A percentile compares a stretch with the other conserved stretches of the same genome.
phyloP scores from a whole-genome alignment of 768 basidiomycete genomes.

The Ramaria sp. region DNA sequence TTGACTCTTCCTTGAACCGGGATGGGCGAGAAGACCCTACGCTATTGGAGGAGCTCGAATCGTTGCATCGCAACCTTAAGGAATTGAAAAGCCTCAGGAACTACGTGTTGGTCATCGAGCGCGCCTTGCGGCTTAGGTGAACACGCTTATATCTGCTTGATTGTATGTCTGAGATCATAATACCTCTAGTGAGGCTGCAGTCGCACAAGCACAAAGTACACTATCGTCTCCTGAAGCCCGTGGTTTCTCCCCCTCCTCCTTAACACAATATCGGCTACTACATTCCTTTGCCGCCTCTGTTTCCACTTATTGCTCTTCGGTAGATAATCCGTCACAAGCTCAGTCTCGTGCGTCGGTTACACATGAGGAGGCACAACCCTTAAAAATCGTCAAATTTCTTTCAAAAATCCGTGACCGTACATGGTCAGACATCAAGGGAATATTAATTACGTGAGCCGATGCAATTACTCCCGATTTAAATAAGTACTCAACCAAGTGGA shows the following conservation, averaged over 20 bases:
- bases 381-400: conserved; percentile 56
- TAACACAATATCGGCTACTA: conserved; percentile 50
- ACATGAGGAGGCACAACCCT: conserved; percentile 33
- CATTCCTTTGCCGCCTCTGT: conserved; percentile 50
- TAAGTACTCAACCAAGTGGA: conserved; percentile 2
- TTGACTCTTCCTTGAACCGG: conserved; percentile 42
- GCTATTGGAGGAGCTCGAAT: conserved; percentile 75
- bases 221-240: conserved; percentile 15
- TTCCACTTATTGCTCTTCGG: conserved; percentile 29
- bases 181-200: conserved; percentile 42
- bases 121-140: conserved; percentile 57
- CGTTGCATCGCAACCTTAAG: conserved; percentile 62
- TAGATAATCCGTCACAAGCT: conserved; percentile 29
- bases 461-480: neutral
- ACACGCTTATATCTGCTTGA: neutral
- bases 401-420: conserved; percentile 54
- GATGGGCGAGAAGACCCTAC: conserved; percentile 43
- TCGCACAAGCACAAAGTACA: conserved; percentile 37
- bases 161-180: neutral
- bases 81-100: conserved; percentile 66
- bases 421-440: conserved; percentile 65
- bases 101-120: conserved; percentile 69
- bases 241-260: conserved; percentile 33
- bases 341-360: neutral
- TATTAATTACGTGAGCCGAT: conserved; percentile 47